Conservation (phyloP, 345 rosid species). For the Citrus medica region DNA sequence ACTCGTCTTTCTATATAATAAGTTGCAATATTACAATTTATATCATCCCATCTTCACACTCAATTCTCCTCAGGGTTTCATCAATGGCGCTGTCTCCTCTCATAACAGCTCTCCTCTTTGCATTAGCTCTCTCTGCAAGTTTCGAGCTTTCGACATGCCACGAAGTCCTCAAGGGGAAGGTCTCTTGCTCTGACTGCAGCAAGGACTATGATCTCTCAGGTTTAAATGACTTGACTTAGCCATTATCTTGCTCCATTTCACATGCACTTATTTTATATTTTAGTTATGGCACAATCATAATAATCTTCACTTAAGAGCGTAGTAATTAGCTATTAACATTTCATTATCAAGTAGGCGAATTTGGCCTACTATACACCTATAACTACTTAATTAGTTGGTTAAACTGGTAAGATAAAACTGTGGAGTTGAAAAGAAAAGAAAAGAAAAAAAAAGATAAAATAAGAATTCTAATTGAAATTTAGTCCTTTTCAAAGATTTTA, state of each 20-base stretch:
- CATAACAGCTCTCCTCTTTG: constrained; percentile 25
- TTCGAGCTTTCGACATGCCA: constrained; percentile 36
- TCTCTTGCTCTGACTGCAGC: constrained; percentile 67
- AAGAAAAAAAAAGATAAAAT: too few species aligned
- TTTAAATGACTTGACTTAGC: background rate
- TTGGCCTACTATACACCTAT: background rate
- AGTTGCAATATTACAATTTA: background rate
- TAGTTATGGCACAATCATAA: too few species aligned
- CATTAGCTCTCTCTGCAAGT: constrained; percentile 30
- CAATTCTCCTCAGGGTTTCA: background rate
- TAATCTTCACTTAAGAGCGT: too few species aligned
- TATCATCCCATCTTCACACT: constrained; percentile 11
- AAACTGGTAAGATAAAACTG: rapidly evolving
- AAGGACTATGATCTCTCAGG: constrained; percentile 56
- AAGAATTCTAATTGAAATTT: too few species aligned
- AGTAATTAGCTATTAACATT: background rate
- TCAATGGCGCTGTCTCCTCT: constrained; percentile 38
- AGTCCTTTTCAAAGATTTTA: too few species aligned
- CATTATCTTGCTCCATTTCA: background rate
- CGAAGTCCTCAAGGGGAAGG: constrained; percentile 39
- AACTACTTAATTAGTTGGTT: too few species aligned
- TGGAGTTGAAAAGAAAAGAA: too few species aligned
- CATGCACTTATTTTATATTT: background rate
- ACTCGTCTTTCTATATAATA: constrained; percentile 21
- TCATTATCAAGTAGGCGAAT: background rate